Base-by-base conservation (phyloP, 306 rosid genomes). In the Vicia sativa region DNA sequence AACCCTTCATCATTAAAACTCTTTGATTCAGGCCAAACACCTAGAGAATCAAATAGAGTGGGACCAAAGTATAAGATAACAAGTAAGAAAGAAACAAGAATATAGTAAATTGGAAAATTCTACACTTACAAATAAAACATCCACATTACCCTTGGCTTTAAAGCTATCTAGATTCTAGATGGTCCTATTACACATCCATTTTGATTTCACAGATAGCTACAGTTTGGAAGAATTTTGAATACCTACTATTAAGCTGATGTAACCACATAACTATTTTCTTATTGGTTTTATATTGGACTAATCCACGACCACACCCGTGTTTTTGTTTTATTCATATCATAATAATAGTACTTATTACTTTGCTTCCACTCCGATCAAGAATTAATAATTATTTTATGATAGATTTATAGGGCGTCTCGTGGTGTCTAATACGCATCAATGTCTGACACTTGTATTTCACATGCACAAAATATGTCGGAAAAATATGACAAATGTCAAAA, bases 21-120 rank as follows among this genome's bases (percentile, higher is more conserved):
- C 73, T 84, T 79, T 2, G 97, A 91, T 81, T 88, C 86, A 38
- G 95, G 89, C 97, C 97, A 87, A 53, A 80, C 95, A 1, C 96
- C 96, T 87, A 66, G 3, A 60, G 6, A 14, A 3, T 54, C 15
- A 25, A 48, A 45, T 9, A 52, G 13, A 9, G 72, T 58, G 42
- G 52, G n/a, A 54, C 62, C 55, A 74, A 75, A 77, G 75, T 52
- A 14, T 48, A 43, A 81, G 62, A 62, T 19, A 45, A 45, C 28
- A 7, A 28, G n/a, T 16, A 18, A 16, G 23, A 52, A 7, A 28
- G n/a, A 13, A 18, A 16, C 15, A 52, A 26, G 65, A 21, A 71
- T 56, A 45, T 42, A 4, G 37, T 35, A 62, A 38, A 34, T 7
- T 55, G 5, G 25, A 16, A 70, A 57, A 23, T 54, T 78, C 77